phyloP scores from a whole-genome alignment of 2,329 filamentous ascomycete species.

The Emmonsiellopsis sp. region DNA sequence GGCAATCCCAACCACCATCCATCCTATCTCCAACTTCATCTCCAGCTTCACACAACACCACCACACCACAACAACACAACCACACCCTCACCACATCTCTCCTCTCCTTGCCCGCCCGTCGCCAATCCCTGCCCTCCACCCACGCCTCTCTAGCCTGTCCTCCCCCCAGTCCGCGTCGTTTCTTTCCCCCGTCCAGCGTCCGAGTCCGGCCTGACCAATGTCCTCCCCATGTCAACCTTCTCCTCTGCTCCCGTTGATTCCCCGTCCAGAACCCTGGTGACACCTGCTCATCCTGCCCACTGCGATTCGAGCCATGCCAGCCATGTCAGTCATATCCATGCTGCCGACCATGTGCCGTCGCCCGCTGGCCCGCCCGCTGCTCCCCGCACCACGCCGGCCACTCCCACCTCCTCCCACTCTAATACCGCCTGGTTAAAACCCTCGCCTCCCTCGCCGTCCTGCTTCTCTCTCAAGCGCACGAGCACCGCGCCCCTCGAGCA shows the following conservation, averaged over 20 bases:
- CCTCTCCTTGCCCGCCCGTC: background rate
- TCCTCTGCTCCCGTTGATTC: constrained; percentile 34
- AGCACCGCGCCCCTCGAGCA: constrained; percentile 23
- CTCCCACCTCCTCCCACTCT: constrained; percentile 23
- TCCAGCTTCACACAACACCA: too few relatives aligned
- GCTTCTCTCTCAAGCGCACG: constrained; percentile 28
- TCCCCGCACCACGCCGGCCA: constrained; percentile 1
- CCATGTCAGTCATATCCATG: too few relatives aligned
- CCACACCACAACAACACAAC: too few relatives aligned
- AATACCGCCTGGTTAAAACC: constrained; percentile 26
- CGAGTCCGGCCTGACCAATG: constrained; percentile 35
- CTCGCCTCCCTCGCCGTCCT: constrained; percentile 14
- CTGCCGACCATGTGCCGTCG: constrained; percentile 10
- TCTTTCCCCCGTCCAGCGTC: background rate
- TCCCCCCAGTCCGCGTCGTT: background rate
- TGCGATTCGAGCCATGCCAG: constrained; percentile 28
- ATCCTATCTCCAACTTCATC: too few relatives aligned
- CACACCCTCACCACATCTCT: too few relatives aligned
- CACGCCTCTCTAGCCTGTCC: background rate
- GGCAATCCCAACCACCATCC: too few relatives aligned
- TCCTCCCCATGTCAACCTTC: constrained; percentile 43
- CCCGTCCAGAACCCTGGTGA: constrained; percentile 36
- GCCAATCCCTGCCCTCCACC: background rate
- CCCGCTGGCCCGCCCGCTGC: constrained; percentile 2
- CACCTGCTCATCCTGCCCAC: constrained; percentile 32